A percentile compares a stretch with the other conserved stretches of the same genome.
phyloP scores from a whole-genome alignment of 805 yeast genomes.

The Kuraishia capsulata region DNA sequence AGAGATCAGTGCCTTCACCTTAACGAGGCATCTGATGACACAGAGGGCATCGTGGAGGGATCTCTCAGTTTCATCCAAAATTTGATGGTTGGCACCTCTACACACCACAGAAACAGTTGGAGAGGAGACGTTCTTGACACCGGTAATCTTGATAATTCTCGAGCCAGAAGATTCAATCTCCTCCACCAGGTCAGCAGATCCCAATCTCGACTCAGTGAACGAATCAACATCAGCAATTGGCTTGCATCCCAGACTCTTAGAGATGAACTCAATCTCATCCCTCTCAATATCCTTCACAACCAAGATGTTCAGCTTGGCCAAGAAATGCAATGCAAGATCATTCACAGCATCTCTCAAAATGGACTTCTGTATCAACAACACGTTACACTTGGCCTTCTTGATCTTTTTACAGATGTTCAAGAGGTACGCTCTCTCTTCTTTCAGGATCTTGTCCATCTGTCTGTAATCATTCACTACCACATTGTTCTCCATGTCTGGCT shows the following conservation, averaged over 20 bases:
- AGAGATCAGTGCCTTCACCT: slow-evolving; percentile 83
- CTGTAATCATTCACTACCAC: slow-evolving; percentile 96
- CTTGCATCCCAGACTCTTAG: slow-evolving; percentile 81
- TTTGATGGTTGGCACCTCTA: slow-evolving; percentile 88
- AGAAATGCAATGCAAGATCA: slow-evolving; percentile 88
- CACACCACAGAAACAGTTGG: slow-evolving; percentile 84
- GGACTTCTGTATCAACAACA: slow-evolving; percentile 83
- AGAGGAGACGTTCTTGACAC: slow-evolving; percentile 48
- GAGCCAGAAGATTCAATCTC: slow-evolving; percentile 87
- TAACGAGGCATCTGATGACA: slow-evolving; percentile 81
- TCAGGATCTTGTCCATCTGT: slow-evolving; percentile 97
- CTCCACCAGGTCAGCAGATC: slow-evolving; percentile 86
- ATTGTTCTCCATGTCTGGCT: slow-evolving; percentile 96
- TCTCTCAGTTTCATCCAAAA: slow-evolving; percentile 94
- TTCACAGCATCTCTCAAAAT: slow-evolving; percentile 91
- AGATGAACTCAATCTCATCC: slow-evolving; percentile 89
- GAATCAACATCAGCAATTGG: slow-evolving; percentile 95
- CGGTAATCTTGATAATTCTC: slow-evolving; percentile 80
- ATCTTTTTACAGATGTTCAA: slow-evolving; percentile 92
- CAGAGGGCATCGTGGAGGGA: slow-evolving; percentile 96
- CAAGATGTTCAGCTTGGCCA: slow-evolving; percentile 86
- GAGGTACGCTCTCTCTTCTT: slow-evolving; percentile 94
- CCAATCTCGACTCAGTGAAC: slow-evolving; percentile 88
- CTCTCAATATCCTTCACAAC: slow-evolving; percentile 93
- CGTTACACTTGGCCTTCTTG: slow-evolving; percentile 95